These are phyloP conservation scores for Nematocida sp. DNA, from an alignment of 371 early-diverging fungal species.

Conservation along the genomic window DNA sequence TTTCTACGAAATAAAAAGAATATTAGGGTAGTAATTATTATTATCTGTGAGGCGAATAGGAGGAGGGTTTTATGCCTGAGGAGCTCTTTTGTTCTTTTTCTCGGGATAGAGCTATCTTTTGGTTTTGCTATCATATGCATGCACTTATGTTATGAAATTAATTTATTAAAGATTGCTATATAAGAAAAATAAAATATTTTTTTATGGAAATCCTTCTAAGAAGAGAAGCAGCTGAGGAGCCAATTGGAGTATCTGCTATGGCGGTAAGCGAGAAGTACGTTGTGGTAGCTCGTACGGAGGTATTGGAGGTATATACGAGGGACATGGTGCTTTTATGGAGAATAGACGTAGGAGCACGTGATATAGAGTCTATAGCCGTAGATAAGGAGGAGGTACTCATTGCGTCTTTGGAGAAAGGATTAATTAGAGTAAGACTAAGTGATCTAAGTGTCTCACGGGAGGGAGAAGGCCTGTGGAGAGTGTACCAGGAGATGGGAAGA, in stretches of 20 bases:
- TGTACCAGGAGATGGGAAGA: neutral
- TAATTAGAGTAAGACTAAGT: neutral
- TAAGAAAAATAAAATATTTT: conserved; percentile 1
- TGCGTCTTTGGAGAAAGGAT: conserved; percentile 22
- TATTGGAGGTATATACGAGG: conserved; percentile 42
- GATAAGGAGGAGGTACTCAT: conserved; percentile 19
- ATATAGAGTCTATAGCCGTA: conserved; percentile 1
- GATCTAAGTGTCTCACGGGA: conserved; percentile 4
- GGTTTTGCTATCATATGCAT: neutral
- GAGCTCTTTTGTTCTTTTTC: conserved; percentile 5
- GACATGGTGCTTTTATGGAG: too few relatives aligned
- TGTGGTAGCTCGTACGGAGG: too few relatives aligned
- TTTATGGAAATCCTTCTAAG: conserved; percentile 12
- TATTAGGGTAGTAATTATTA: conserved; percentile 32
- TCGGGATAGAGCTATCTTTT: neutral
- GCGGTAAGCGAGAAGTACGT: conserved; percentile 27
- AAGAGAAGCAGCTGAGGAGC: conserved; percentile 16
- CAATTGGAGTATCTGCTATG: conserved; percentile 14
- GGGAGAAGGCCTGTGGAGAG: conserved; percentile 28
- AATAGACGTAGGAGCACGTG: conserved; percentile 21
- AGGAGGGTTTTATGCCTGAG: conserved; percentile 19
- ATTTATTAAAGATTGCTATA: too few relatives aligned
- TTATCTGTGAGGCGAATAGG: conserved; percentile 11
- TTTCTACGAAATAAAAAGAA: conserved; percentile 53
- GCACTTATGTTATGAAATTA: neutral